Evolutionary conservation across 192 early-diverging fungal species (phyloP).

Genomic region (Coemansia sp.): DNA sequence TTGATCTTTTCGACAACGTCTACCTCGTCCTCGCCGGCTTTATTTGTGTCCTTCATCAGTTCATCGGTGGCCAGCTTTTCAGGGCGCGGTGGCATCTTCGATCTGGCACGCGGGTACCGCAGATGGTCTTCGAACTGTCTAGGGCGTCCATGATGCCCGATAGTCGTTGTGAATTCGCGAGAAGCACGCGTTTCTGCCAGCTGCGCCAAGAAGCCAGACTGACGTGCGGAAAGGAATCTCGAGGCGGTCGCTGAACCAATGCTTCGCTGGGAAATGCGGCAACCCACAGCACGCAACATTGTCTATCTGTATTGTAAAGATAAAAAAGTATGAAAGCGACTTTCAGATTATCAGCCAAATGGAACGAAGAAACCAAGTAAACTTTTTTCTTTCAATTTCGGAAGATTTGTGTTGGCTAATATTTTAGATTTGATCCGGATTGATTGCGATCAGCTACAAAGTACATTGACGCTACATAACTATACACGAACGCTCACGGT

Average conservation of each 20-base stretch:
- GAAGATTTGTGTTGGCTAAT: no score
- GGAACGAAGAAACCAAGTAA: no score
- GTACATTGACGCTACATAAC: slow-evolving; percentile 20
- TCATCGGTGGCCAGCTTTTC: slow-evolving; percentile 19
- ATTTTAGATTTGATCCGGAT: no score
- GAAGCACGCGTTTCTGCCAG: not conserved
- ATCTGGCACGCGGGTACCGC: slow-evolving; percentile 39
- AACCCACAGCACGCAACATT: slow-evolving; percentile 30
- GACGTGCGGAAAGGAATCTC: not conserved
- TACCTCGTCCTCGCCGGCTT: not conserved
- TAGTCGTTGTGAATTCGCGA: not conserved
- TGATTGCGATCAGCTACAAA: no score
- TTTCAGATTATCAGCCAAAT: no score
- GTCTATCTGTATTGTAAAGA: not conserved
- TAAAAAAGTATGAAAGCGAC: not conserved
- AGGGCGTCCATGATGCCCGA: not conserved
- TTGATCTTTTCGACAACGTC: slow-evolving; percentile 25
- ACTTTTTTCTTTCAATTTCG: no score
- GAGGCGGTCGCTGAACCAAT: not conserved
- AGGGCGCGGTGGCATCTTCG: slow-evolving; percentile 20
- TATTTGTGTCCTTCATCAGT: slow-evolving; percentile 16
- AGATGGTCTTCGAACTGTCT: slow-evolving; percentile 29
- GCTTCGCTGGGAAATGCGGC: slow-evolving; percentile 11
- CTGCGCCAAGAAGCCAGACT: not conserved
- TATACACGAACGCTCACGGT: slow-evolving; percentile 22